Evolutionary conservation across 176 grass and related monocot genomes (phyloP).

Genomic region (Oropetium thomaeum): DNA sequence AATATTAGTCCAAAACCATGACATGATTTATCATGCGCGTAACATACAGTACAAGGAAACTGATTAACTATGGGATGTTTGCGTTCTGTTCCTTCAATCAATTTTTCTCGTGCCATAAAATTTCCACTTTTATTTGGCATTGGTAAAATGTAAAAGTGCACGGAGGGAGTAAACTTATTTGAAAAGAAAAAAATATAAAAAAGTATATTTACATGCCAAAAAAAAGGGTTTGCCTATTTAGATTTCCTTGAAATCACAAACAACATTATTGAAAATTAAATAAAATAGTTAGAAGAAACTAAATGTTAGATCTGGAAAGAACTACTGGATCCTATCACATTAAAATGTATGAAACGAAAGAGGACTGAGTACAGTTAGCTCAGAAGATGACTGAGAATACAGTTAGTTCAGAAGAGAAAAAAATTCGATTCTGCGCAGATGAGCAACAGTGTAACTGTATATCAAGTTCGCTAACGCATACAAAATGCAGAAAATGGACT

Average conservation of each 20-base stretch:
- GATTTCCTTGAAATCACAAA: too few species aligned
- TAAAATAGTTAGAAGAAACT: neutral
- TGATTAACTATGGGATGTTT: neutral
- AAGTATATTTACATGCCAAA: too few species aligned
- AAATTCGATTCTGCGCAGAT: neutral
- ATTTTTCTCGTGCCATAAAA: too few species aligned
- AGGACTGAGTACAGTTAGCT: neutral
- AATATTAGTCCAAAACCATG: neutral
- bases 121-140: too few species aligned
- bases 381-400: too few species aligned
- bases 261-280: neutral
- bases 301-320: neutral
- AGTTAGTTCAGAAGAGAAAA: neutral
- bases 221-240: too few species aligned
- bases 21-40: neutral
- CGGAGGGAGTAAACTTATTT: too few species aligned
- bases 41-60: neutral
- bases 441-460: neutral
- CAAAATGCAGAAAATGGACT: neutral
- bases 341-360: neutral
- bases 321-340: neutral
- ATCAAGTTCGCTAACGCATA: constrained; percentile 11
- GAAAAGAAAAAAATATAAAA: too few species aligned
- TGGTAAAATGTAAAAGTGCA: too few species aligned
- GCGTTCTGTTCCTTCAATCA: too few species aligned